Evolutionary conservation across 208 protist genomes (phyloP), one percentile per base, ranked within the genome.

Genomic region (Trypanosoma melophagium): DNA sequence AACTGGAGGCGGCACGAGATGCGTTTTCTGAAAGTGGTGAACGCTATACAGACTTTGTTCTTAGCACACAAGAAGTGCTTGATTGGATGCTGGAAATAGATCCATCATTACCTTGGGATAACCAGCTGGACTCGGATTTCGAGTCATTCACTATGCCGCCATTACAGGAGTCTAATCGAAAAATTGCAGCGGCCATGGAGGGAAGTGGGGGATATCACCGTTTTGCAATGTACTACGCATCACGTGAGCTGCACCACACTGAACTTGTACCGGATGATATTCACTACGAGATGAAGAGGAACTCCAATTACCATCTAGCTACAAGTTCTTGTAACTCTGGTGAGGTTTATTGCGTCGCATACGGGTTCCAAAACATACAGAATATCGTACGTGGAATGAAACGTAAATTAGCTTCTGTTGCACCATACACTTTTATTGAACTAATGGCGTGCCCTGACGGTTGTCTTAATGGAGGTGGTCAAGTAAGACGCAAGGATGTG

Each of bases 341-440:
- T 8, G 73, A 86, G 49, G 69, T 77, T 1, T 86, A 84, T 93
- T 98, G 94, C 14, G 66, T 93, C 13, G 97, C 95, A 9, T 98
- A 99, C 72, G 98, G 98, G 24, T 99, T 99, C 55, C 88, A 98
- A 52, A 98, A 99, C 77, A 99, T 99, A 64, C 97, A 99, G 80
- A 99, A 98, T 80, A 65, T 98, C 10, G 92, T 99, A 22, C 90
- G 97, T 16, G 92, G 90, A 17, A 55, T 99, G 24, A 98, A 98
- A 71, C 87, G 77, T 52, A 74, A 77, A 19, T 71, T 77, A 41
- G 63, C 82, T 3, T 60, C 81, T 5, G 71, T 84, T 52, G 61
- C 75, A 38, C 47, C 49, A 5, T 87, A 87, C 66, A 86, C 98
- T 28, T 99, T 98, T 79, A 81, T 99, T n/a, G 98, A 99, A 75